Conservation (phyloP, 2,329 filamentous ascomycete species). For the Volutella citrinella region DNA sequence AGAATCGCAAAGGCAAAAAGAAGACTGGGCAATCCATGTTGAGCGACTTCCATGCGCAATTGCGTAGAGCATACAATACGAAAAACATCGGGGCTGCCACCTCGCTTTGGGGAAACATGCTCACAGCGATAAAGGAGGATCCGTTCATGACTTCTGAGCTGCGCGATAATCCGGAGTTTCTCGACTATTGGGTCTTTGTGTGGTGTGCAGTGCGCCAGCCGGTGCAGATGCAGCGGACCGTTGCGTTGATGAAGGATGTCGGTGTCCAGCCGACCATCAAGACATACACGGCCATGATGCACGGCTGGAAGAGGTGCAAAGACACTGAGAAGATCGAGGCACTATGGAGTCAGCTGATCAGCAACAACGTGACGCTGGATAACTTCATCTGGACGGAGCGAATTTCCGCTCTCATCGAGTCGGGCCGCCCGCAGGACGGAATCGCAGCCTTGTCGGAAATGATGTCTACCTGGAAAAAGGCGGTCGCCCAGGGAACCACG, state of each 20-base stretch:
- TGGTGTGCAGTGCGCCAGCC: slow-evolving; percentile 34
- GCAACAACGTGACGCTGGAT: slow-evolving; percentile 60
- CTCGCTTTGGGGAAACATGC: slow-evolving; percentile 33
- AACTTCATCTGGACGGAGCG: slow-evolving; percentile 66
- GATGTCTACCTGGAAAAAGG: slow-evolving; percentile 54
- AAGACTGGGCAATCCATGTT: too few relatives aligned
- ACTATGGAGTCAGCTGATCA: slow-evolving; percentile 64
- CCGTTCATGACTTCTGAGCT: too few relatives aligned
- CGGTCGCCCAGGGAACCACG: slow-evolving; percentile 26
- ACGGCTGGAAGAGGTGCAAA: slow-evolving; percentile 61
- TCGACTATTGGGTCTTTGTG: slow-evolving; percentile 40
- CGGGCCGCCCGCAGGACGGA: slow-evolving; percentile 52
- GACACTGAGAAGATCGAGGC: slow-evolving; percentile 59
- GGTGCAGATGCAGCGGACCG: slow-evolving; percentile 30
- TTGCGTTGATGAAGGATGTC: slow-evolving; percentile 42
- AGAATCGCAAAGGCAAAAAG: too few relatives aligned
- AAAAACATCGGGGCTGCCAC: slow-evolving; percentile 28
- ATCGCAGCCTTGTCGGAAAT: slow-evolving; percentile 65
- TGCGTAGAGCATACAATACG: slow-evolving; percentile 26
- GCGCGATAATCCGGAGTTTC: slow-evolving; percentile 30
- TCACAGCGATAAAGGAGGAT: slow-evolving; percentile 19
- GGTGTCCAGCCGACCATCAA: slow-evolving; percentile 57
- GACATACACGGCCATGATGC: slow-evolving; percentile 72
- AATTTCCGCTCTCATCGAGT: slow-evolving; percentile 62
- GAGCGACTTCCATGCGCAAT: slow-evolving; percentile 30